Conservation (phyloP, 179 eudicot genomes). For the Amaranthus tricolor region DNA sequence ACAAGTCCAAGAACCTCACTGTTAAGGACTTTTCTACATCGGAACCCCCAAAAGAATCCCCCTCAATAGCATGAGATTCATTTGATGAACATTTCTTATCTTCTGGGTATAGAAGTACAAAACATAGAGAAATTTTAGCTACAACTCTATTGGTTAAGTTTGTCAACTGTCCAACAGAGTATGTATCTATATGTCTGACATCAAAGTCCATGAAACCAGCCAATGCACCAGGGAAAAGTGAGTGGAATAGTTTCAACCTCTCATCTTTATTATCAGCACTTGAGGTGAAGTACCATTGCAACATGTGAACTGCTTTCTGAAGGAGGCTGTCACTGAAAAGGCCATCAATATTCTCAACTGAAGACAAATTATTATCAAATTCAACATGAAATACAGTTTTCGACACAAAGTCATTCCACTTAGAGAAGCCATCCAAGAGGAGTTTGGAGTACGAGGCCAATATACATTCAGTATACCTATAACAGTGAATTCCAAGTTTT, state of each 20-base stretch:
- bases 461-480: slow-evolving; percentile 31
- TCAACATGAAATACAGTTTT: slow-evolving; percentile 48
- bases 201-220: slow-evolving; percentile 46
- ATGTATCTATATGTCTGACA: slow-evolving; percentile 28
- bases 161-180: slow-evolving; percentile 46
- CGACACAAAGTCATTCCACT: slow-evolving; percentile 68
- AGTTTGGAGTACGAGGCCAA: slow-evolving; percentile 48
- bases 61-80: slow-evolving; percentile 28
- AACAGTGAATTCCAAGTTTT: slow-evolving; percentile 34
- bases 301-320: slow-evolving; percentile 52
- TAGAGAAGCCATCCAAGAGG: slow-evolving; percentile 52
- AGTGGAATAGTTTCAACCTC: slow-evolving; percentile 51
- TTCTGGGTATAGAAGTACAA: slow-evolving; percentile 54
- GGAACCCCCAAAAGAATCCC: slow-evolving; percentile 24
- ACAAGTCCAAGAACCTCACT: slow-evolving; percentile 45
- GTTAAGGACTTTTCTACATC: slow-evolving; percentile 33
- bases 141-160: slow-evolving; percentile 54
- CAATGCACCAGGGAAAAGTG: slow-evolving; percentile 43
- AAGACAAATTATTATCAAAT: slow-evolving; percentile 29
- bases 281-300: slow-evolving; percentile 43
- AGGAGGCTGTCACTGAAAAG: slow-evolving; percentile 61
- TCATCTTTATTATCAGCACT: slow-evolving; percentile 35
- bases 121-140: slow-evolving; percentile 61
- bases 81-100: slow-evolving; percentile 22
- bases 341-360: slow-evolving; percentile 49